A percentile compares a stretch with the other conserved stretches of the same genome.
Evolutionary conservation across 2,329 filamentous ascomycete genomes (phyloP).

Genomic region (Pleoardoris graminearum): DNA sequence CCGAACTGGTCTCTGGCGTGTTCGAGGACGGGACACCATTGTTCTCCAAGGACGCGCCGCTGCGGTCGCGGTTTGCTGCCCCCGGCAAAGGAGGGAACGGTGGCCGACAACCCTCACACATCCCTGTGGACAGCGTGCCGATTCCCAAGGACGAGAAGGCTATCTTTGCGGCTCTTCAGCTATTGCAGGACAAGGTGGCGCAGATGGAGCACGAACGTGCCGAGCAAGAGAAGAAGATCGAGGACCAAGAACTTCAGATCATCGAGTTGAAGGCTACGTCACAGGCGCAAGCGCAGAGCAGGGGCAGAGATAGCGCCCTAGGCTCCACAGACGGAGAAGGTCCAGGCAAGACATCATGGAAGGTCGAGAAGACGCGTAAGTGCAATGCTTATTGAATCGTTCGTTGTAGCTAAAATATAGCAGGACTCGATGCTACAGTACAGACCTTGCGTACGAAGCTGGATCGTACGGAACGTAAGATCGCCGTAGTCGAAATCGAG

Average conservation of each 20-base stretch:
- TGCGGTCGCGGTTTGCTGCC: constrained; percentile 59
- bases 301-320: constrained; percentile 53
- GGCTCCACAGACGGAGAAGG: constrained; percentile 55
- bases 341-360: constrained; percentile 42
- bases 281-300: constrained; percentile 45
- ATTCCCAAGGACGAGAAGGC: constrained; percentile 66
- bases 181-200: constrained; percentile 61
- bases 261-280: constrained; percentile 54
- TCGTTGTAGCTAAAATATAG: constrained; percentile 17
- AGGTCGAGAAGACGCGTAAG: constrained; percentile 61
- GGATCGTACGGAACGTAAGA: constrained; percentile 65
- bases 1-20: constrained; percentile 62
- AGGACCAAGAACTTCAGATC: constrained; percentile 58
- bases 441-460: constrained; percentile 64
- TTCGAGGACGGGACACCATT: constrained; percentile 62
- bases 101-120: constrained; percentile 43
- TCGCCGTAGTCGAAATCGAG: constrained; percentile 65
- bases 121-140: constrained; percentile 57
- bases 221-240: constrained; percentile 53
- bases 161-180: constrained; percentile 62
- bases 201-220: constrained; percentile 60
- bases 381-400: constrained; percentile 15
- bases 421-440: constrained; percentile 63
- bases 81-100: constrained; percentile 42
- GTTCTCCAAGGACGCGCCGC: constrained; percentile 55